phyloP scores from a whole-genome alignment of 305 asterid genomes.

The Solanum aculeatissimum region DNA sequence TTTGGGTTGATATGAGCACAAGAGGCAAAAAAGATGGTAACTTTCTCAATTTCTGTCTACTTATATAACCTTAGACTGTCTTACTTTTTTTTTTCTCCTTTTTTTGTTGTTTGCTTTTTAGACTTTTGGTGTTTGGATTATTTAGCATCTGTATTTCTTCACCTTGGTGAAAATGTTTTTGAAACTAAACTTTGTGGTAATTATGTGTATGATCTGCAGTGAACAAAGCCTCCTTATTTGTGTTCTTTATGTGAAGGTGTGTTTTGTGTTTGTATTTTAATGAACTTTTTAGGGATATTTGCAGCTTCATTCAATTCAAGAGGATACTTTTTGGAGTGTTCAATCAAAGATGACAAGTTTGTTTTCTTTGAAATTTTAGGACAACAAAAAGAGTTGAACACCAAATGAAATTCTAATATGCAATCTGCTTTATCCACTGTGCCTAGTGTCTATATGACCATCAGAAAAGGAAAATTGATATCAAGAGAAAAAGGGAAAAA shows the following conservation, averaged over 20 bases:
- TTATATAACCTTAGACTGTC: neutral
- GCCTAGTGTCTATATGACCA: neutral
- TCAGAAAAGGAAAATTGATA: neutral
- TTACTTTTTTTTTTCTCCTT: neutral
- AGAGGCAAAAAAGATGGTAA: constrained; percentile 6
- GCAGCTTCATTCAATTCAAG: neutral
- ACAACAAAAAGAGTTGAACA: neutral
- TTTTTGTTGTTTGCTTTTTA: neutral
- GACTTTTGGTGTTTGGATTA: neutral
- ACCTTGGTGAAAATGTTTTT: neutral
- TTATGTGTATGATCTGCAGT: neutral
- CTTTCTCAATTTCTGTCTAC: neutral
- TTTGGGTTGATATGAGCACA: neutral
- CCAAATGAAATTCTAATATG: neutral
- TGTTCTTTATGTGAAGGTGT: neutral
- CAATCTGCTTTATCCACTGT: neutral
- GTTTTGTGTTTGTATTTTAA: neutral
- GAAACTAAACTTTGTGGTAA: neutral
- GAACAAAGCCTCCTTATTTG: neutral
- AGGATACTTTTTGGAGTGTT: neutral
- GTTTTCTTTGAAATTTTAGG: neutral
- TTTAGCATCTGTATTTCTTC: neutral
- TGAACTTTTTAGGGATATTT: neutral
- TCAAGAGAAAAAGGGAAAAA: neutral
- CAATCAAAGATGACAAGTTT: neutral